Percentiles rank a stretch among this genome's conserved stretches.
Evolutionary conservation across 495 filamentous ascomycete genomes (phyloP).

Genomic region (Clohesyomyces aquaticus): DNA sequence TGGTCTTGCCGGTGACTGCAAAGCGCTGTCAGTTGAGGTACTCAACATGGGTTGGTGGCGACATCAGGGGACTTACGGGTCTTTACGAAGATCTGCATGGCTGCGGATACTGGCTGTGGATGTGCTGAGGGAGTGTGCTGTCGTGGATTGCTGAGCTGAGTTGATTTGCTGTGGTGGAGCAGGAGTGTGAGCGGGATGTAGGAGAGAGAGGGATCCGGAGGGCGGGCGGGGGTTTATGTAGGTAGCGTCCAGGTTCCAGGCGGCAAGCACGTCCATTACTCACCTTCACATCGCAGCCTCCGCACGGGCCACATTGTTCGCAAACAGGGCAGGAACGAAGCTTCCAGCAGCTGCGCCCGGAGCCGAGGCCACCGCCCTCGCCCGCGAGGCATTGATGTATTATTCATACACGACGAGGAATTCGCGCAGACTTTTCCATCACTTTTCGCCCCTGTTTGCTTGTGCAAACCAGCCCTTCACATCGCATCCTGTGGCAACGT

Average conservation of each 20-base stretch:
- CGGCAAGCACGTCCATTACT: constrained; percentile 28
- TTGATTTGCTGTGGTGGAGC: constrained; percentile 5
- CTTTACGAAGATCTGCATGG: constrained; percentile 99
- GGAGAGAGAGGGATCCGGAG: constrained; percentile 14
- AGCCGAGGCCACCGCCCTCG: not conserved
- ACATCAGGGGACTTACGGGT: constrained; percentile 70
- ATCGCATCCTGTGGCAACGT: not conserved
- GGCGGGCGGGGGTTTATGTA: constrained; percentile 28
- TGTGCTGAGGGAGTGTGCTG: constrained; percentile 16
- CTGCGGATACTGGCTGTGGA: constrained; percentile 38
- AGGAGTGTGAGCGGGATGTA: constrained; percentile 17
- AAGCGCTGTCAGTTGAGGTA: constrained; percentile 33
- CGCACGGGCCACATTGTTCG: no score
- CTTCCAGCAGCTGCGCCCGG: constrained; percentile 35
- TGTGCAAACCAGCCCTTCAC: not conserved
- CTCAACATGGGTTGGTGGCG: constrained; percentile 29
- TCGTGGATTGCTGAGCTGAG: constrained; percentile 18
- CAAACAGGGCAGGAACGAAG: constrained; percentile 33
- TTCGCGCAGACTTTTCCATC: not conserved
- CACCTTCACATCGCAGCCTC: constrained; percentile 18
- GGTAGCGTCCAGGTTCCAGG: constrained; percentile 30
- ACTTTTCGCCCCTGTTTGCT: not conserved
- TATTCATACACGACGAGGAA: not conserved
- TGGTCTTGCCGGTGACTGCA: constrained; percentile 93
- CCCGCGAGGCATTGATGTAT: not conserved